Evolutionary conservation across 176 grass and related monocot genomes (phyloP).

Genomic region (Typha latifolia): DNA sequence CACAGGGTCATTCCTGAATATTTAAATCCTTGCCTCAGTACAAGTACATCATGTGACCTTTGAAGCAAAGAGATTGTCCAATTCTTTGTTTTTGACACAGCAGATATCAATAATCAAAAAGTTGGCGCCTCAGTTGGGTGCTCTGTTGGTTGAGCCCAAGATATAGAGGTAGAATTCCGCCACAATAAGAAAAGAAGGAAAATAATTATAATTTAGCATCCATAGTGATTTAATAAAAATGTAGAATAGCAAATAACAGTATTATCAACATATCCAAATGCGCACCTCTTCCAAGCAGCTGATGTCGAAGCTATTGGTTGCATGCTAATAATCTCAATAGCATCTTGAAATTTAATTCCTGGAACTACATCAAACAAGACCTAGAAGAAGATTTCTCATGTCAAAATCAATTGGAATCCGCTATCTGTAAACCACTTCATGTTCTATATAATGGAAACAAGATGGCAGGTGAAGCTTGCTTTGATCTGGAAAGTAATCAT

Average conservation of each 20-base stretch:
- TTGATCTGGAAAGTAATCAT: not conserved
- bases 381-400: slow-evolving; percentile 25
- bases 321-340: slow-evolving; percentile 73
- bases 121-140: too few relatives aligned
- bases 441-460: slow-evolving; percentile 14
- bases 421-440: slow-evolving; percentile 11
- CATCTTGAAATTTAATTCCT: slow-evolving; percentile 79
- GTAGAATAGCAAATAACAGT: slow-evolving; percentile 6
- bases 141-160: too few relatives aligned
- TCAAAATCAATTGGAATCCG: not conserved
- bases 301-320: slow-evolving; percentile 63
- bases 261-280: slow-evolving; percentile 17
- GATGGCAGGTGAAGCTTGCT: not conserved
- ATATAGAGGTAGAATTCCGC: too few relatives aligned
- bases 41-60: too few relatives aligned
- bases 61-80: too few relatives aligned
- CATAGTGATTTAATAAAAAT: not conserved
- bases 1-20: too few relatives aligned
- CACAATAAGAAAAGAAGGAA: too few relatives aligned
- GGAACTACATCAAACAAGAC: slow-evolving; percentile 84
- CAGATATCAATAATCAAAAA: too few relatives aligned
- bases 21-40: too few relatives aligned
- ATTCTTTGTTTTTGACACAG: too few relatives aligned
- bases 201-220: not conserved
- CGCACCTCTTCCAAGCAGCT: slow-evolving; percentile 73